Evolutionary conservation across 2,329 filamentous ascomycete genomes (phyloP), one percentile per base, ranked within the genome.

Genomic region (Neofusicoccum kwambonambiense): DNA sequence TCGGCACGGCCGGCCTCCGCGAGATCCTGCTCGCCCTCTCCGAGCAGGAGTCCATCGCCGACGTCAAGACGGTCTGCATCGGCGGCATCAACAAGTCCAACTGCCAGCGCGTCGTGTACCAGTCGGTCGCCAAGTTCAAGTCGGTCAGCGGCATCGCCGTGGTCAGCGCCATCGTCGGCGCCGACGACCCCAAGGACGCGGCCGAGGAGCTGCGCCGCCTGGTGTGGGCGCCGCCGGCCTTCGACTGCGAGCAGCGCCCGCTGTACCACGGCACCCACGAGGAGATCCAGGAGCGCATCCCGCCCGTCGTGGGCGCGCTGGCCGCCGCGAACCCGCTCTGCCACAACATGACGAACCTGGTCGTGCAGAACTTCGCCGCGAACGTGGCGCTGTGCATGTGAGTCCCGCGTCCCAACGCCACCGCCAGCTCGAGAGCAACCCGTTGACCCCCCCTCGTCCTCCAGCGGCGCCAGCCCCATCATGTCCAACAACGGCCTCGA

Each of bases 291-390:
- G 17, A 64, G 34, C 61, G 71, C 35, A 68, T 72, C 9, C 58
- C 69, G 72, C 45, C 70, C 3, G 78, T 90, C 17, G 81, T 96
- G 49, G 81, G 80, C 66, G 81, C 83, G 5, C 84, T 97, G 54
- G 86, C 86, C 4, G 75, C 81, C 2, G 82, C 79, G 49, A 89
- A 86, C 64, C 93, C 93, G 0, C 83, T 98, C 22, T 90, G 90
- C 58, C 94, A 98, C 79, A 97, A 97, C 79, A 98, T 98, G 92
- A 98, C 95, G 62, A 98, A 98, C 75, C 84, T 93, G 61, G 94
- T 98, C 0, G 94, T 97, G 22, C 93, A 97, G 73, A 97, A 97
- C 79, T 91, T 98, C 72, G 91, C 93, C 15, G 94, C 95, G 61
- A 97, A 96, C 73, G 89, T 97, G 3, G 92, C 92, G 44, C 84